A percentile compares a stretch with the other conserved stretches of the same genome.
phyloP scores from a whole-genome alignment of 225 moss, liverwort and hornwort species.

The Sphagnum tenellum region DNA sequence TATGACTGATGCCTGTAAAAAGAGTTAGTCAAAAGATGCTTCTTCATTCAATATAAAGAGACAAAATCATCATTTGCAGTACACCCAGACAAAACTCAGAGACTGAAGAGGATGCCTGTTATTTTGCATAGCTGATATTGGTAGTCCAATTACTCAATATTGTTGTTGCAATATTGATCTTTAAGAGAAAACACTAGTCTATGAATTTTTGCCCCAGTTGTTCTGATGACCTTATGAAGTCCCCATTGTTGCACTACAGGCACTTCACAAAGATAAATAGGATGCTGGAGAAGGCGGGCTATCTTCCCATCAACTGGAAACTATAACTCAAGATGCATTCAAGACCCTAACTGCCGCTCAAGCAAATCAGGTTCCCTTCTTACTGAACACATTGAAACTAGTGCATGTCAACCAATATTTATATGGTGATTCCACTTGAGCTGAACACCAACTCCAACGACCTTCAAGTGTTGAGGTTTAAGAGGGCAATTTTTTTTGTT shows the following conservation, averaged over 20 bases:
- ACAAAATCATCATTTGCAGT: too few species aligned
- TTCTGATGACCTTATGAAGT: too few species aligned
- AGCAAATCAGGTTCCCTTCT: too few species aligned
- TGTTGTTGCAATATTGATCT: background rate
- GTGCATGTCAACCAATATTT: too few species aligned
- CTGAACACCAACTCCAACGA: too few species aligned
- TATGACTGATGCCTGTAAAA: too few species aligned
- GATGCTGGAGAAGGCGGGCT: constrained; percentile 31
- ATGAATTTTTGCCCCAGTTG: background rate
- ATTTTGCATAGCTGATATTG: background rate
- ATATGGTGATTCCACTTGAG: too few species aligned
- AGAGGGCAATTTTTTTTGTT: too few species aligned
- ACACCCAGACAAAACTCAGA: too few species aligned
- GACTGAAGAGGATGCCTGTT: background rate
- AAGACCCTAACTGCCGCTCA: too few species aligned
- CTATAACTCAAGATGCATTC: constrained; percentile 7
- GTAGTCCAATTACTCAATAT: background rate
- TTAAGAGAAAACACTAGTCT: background rate
- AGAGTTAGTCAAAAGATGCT: background rate
- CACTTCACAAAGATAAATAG: constrained; percentile 47
- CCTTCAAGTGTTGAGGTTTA: too few species aligned
- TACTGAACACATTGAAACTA: too few species aligned
- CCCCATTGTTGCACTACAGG: constrained; percentile 10
- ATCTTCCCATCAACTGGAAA: constrained; percentile 50
- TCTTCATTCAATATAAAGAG: background rate